phyloP scores from a whole-genome alignment of 768 basidiomycete genomes.

The Strobilomyces dryophilus region DNA sequence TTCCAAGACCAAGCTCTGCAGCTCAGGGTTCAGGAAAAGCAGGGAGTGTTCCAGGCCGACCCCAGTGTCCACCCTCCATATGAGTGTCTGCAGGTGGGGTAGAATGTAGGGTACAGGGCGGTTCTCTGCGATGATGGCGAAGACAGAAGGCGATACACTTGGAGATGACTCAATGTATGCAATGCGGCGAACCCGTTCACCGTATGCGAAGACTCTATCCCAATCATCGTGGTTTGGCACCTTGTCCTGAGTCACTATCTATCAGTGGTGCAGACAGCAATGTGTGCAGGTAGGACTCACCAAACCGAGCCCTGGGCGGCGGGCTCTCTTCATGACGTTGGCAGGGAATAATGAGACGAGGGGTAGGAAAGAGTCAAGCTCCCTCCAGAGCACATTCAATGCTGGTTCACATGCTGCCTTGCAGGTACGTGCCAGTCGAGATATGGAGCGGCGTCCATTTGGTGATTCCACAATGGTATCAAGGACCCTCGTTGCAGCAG shows the following conservation, averaged over 20 bases:
- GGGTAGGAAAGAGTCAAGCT: conserved; percentile 71
- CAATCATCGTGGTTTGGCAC: conserved; percentile 67
- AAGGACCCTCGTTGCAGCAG: conserved; percentile 46
- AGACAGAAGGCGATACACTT: conserved; percentile 60
- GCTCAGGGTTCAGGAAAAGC: conserved; percentile 60
- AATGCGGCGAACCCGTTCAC: conserved; percentile 62
- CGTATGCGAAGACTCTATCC: conserved; percentile 61
- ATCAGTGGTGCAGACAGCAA: conserved; percentile 10
- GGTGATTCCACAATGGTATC: conserved; percentile 54
- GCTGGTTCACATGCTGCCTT: conserved; percentile 68
- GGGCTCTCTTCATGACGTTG: conserved; percentile 61
- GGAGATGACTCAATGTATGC: conserved; percentile 66
- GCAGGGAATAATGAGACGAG: conserved; percentile 69
- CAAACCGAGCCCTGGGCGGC: conserved; percentile 72
- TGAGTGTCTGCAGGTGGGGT: conserved; percentile 63
- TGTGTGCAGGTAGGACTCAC: conserved; percentile 39
- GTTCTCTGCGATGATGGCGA: conserved; percentile 61
- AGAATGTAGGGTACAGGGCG: conserved; percentile 62
- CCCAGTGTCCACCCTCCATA: conserved; percentile 68
- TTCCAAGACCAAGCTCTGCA: conserved; percentile 61
- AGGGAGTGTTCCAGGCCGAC: conserved; percentile 60
- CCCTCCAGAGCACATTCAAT: conserved; percentile 68
- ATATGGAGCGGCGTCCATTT: conserved; percentile 62
- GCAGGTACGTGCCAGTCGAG: conserved; percentile 72
- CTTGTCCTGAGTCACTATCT: conserved; percentile 47